Evolutionary conservation across 495 filamentous ascomycete genomes (phyloP).

Genomic region (Penicillium flavigenum): DNA sequence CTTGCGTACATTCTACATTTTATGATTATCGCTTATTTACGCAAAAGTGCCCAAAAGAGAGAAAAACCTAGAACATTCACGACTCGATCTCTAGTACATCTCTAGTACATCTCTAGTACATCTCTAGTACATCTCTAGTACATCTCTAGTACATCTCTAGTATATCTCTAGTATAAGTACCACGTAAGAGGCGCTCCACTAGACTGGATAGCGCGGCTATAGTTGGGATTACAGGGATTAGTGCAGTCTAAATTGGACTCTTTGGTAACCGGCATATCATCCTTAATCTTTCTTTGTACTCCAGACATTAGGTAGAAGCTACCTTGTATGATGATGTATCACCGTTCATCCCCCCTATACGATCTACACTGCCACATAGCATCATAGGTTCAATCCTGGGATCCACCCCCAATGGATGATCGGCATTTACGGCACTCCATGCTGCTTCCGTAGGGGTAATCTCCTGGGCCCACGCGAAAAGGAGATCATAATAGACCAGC

Average conservation of each 20-base stretch:
- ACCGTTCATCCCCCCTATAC: not conserved
- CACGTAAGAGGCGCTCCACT: not conserved
- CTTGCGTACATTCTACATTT: too few species aligned
- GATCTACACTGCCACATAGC: slow-evolving; percentile 1
- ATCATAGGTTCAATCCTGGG: slow-evolving; percentile 5
- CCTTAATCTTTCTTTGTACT: not conserved
- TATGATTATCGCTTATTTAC: not conserved
- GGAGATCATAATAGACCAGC: slow-evolving; percentile 28
- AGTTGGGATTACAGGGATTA: not conserved
- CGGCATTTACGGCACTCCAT: slow-evolving; percentile 15
- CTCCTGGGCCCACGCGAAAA: slow-evolving; percentile 11
- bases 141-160: not conserved
- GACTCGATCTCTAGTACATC: too few species aligned
- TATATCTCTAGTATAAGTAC: not conserved
- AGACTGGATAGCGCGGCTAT: not conserved
- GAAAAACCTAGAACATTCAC: not conserved
- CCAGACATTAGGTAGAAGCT: too few species aligned
- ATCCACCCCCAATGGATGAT: slow-evolving; percentile 18
- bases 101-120: too few species aligned
- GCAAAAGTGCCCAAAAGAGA: too few species aligned
- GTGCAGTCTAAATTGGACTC: not conserved
- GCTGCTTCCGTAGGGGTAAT: slow-evolving; percentile 14
- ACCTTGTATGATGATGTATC: too few species aligned
- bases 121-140: too few species aligned
- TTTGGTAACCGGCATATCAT: not conserved